Percentiles rank a stretch among this genome's conserved stretches.
phyloP scores from a whole-genome alignment of 2,329 filamentous ascomycete species.

The Monosporascus sp. region DNA sequence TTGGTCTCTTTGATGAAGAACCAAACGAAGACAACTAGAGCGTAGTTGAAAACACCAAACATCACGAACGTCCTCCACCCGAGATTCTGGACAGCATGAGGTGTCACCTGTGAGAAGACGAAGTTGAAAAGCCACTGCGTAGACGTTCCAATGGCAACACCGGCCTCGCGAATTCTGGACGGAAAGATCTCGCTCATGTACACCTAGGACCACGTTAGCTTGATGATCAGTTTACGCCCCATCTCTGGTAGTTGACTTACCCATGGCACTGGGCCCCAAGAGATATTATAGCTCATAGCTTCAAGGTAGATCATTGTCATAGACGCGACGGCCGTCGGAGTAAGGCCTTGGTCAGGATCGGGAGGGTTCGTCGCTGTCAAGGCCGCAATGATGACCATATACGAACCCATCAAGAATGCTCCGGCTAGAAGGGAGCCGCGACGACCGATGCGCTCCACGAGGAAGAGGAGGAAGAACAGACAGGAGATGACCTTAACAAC shows the following conservation, averaged over 20 bases:
- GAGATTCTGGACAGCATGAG: slow-evolving; percentile 43
- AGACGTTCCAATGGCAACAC: slow-evolving; percentile 38
- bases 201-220: not conserved
- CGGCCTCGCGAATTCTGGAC: slow-evolving; percentile 41
- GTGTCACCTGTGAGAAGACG: slow-evolving; percentile 41
- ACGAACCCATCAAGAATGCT: slow-evolving; percentile 38
- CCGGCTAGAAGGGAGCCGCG: slow-evolving; percentile 36
- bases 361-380: slow-evolving; percentile 37
- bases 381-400: slow-evolving; percentile 37
- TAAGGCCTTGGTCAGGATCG: slow-evolving; percentile 21
- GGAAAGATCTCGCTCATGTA: slow-evolving; percentile 35
- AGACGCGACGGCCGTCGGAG: slow-evolving; percentile 41
- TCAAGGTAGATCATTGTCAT: slow-evolving; percentile 51
- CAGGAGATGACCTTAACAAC: slow-evolving; percentile 48
- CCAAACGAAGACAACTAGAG: not conserved
- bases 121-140: slow-evolving; percentile 48
- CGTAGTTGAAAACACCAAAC: slow-evolving; percentile 14
- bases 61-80: slow-evolving; percentile 43
- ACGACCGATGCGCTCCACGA: slow-evolving; percentile 43
- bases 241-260: slow-evolving; percentile 29
- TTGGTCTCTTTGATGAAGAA: not conserved
- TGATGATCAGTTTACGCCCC: too few species aligned
- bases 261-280: slow-evolving; percentile 47
- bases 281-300: slow-evolving; percentile 46
- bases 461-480: slow-evolving; percentile 44